phyloP scores from a whole-genome alignment of 2,329 filamentous ascomycete species.

The Hymenoscyphus infarciens region DNA sequence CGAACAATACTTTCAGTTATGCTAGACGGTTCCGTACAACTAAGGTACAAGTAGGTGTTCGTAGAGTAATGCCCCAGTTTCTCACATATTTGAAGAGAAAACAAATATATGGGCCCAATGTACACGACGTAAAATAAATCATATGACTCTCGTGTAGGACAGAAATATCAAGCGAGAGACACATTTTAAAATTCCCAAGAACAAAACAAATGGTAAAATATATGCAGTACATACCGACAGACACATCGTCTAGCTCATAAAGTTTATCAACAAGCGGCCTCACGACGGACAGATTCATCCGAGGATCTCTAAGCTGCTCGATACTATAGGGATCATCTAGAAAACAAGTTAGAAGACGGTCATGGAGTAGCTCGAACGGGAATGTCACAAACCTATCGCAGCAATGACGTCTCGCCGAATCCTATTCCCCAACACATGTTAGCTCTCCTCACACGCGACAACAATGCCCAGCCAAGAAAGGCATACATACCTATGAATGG shows the following conservation, averaged over 20 bases:
- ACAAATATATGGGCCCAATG: too few species aligned
- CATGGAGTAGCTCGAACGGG: background rate
- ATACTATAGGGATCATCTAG: constrained; percentile 62
- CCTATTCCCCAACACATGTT: constrained; percentile 19
- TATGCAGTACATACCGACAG: constrained; percentile 54
- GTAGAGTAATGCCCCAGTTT: too few species aligned
- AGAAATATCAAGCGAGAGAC: background rate
- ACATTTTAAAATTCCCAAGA: background rate
- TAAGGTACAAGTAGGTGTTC: too few species aligned
- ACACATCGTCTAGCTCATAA: constrained; percentile 75
- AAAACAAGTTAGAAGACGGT: background rate
- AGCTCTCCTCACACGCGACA: background rate
- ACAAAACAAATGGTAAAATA: background rate
- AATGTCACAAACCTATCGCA: constrained; percentile 55
- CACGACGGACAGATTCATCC: constrained; percentile 72
- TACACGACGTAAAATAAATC: too few species aligned
- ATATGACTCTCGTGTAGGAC: too few species aligned
- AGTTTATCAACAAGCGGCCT: constrained; percentile 80
- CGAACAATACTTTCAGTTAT: too few species aligned
- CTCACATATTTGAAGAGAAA: too few species aligned
- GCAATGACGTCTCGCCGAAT: constrained; percentile 61
- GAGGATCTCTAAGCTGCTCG: constrained; percentile 74
- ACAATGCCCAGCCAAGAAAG: background rate
- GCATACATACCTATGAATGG: constrained; percentile 62
- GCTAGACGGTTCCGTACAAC: too few species aligned